A percentile compares a stretch with the other conserved stretches of the same genome.
Evolutionary conservation across 768 basidiomycete genomes (phyloP).

Genomic region (Boletus subparvulus): DNA sequence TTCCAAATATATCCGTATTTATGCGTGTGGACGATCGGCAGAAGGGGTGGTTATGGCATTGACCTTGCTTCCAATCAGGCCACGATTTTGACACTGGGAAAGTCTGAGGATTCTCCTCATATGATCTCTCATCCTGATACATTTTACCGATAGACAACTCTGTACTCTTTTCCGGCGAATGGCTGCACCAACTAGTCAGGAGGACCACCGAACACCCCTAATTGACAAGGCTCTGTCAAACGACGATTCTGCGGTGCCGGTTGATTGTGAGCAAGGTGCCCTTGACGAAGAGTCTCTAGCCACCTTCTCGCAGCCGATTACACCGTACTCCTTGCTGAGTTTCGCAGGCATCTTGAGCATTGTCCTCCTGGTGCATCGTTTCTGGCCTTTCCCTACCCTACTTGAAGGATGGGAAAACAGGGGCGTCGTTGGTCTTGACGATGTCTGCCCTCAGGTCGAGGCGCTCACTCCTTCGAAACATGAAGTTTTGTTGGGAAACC

Average conservation of each 20-base stretch:
- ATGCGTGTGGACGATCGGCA: no score
- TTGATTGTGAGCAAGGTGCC: constrained; percentile 15
- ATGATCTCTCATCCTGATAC: no score
- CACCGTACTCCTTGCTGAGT: neutral
- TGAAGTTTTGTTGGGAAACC: constrained; percentile 16
- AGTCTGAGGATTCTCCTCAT: no score
- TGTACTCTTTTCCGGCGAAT: constrained; percentile 5
- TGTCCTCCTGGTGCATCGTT: neutral
- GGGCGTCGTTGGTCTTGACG: neutral
- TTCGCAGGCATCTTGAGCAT: constrained; percentile 11
- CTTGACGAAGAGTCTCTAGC: neutral
- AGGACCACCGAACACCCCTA: neutral
- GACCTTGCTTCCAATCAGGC: no score
- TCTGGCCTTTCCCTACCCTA: constrained; percentile 1
- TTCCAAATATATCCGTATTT: no score
- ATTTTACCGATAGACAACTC: constrained; percentile 5
- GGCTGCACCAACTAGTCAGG: neutral
- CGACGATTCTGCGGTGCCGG: neutral
- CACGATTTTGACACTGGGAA: no score
- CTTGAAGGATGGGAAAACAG: neutral
- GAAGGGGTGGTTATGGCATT: no score
- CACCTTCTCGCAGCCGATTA: neutral
- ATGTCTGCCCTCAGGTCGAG: constrained; percentile 30
- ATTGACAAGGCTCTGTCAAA: neutral
- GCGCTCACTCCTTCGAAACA: constrained; percentile 16